These are phyloP conservation scores for Salix brachista DNA, from an alignment of 345 rosid species.

Conservation along the genomic window DNA sequence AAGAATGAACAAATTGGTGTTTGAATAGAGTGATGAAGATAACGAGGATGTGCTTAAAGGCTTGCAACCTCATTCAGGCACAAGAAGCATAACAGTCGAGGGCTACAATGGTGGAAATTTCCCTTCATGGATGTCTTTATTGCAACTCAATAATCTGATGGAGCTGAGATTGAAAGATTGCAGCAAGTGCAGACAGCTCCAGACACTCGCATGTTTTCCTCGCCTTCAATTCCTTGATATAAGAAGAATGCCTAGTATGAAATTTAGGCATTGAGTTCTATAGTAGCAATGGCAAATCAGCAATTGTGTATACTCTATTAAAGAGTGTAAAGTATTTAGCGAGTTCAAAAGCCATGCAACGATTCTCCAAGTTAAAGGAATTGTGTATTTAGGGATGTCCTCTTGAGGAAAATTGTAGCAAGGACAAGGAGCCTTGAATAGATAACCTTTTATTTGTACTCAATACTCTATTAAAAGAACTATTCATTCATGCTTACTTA, in stretches of 20 bases:
- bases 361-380: neutral
- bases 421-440: neutral
- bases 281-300: no score
- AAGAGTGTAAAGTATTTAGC: neutral
- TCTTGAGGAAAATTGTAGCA: neutral
- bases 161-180: no score
- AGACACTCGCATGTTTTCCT: no score
- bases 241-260: no score
- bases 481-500: no score
- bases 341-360: neutral
- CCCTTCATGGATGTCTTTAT: slow-evolving; percentile 3
- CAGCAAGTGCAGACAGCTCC: no score
- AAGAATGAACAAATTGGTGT: neutral
- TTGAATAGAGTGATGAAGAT: neutral
- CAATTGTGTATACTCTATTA: no score
- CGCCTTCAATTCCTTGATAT: no score
- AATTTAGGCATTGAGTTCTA: no score
- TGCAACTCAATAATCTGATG: neutral
- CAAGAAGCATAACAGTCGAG: neutral
- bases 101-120: slow-evolving; percentile 1
- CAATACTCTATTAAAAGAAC: no score
- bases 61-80: slow-evolving; percentile 8
- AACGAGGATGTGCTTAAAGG: slow-evolving; percentile 14
- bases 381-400: neutral
- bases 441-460: no score